Evolutionary conservation across 2,329 filamentous ascomycete species (phyloP), one percentile per base, ranked within the genome.

Genomic region (Dactylellina sp.): DNA sequence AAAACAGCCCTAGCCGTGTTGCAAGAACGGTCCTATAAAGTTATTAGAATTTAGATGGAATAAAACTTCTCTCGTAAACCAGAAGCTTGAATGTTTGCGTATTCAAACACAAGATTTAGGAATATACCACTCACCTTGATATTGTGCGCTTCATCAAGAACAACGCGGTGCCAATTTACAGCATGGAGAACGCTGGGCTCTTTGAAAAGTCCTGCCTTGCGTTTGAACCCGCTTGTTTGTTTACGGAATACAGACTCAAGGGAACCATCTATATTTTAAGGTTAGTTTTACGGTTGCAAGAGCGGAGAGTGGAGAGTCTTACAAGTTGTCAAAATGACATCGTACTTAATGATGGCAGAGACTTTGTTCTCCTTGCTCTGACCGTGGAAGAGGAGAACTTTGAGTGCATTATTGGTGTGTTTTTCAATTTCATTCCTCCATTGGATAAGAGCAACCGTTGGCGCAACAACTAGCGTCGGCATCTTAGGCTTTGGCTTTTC

Each of bases 261-360:
- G 77, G 91, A 87, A 77, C 84, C 83, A 75, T 85, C 82, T 83
- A 76, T 1, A 16, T 18, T 12, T 18, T n/a, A 35, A 39, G 61
- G 46, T 25, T 2, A 35, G 2, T 20, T 4, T 46, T 78, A 72
- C 50, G 25, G 24, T 42, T 44, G 28, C 7, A 40, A 16, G 40
- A 16, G 18, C 18, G 35, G 24, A 37, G 14, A 0, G 47, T 22
- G n/a, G 20, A 32, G 18, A 32, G 35, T 88, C 83, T 91, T 93
- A 85, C 96, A 99, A 12, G 94, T 98, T 83, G 98, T 96, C 87
- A 98, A 93, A 79, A 98, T 94, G 56, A 99, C 92, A 81, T 99
- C 89, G 81, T 89, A 96, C 77, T 89, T 88, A 81, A 89, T 90
- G 57, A 98, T 83, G 37, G 96, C 89, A 71, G 89, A 89, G 24